A percentile compares a stretch with the other conserved stretches of the same genome.
These are phyloP conservation scores for Ascodesmis nigricans DNA, from an alignment of 495 filamentous ascomycete species.

Conservation along the genomic window DNA sequence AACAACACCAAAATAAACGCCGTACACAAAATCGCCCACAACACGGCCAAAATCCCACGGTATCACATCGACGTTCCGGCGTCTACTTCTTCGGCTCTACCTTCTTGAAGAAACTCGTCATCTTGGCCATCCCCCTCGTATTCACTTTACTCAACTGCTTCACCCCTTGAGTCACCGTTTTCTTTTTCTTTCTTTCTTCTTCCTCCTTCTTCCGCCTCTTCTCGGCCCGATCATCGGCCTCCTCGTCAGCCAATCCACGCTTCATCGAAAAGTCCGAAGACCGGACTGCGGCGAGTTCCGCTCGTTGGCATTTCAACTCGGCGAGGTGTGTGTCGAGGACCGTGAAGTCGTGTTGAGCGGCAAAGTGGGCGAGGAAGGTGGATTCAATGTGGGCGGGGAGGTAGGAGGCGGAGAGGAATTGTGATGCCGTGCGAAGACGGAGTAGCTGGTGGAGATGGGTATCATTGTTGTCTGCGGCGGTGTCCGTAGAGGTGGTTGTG, in stretches of 20 bases:
- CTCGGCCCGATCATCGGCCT: conserved; percentile 47
- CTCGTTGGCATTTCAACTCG: conserved; percentile 38
- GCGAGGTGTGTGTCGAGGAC: conserved; percentile 45
- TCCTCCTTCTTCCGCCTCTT: conserved; percentile 49
- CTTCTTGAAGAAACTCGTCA: conserved; percentile 85
- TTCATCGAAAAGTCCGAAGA: conserved; percentile 57
- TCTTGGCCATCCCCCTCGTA: conserved; percentile 81
- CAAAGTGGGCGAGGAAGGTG: conserved; percentile 25
- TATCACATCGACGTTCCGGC: not conserved
- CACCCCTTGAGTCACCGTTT: conserved; percentile 46
- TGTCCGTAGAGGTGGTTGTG: no score
- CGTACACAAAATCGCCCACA: no score
- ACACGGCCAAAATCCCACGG: no score
- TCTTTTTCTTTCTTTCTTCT: conserved; percentile 41
- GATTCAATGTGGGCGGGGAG: conserved; percentile 32
- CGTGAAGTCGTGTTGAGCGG: conserved; percentile 40
- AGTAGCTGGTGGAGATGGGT: conserved; percentile 40
- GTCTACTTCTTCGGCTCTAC: conserved; percentile 20
- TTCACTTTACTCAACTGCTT: conserved; percentile 71
- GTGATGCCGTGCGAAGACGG: conserved; percentile 47
- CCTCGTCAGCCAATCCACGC: conserved; percentile 42
- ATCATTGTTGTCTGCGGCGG: no score
- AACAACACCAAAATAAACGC: no score
- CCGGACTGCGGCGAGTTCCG: conserved; percentile 44
- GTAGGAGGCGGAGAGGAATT: conserved; percentile 58